Conservation (phyloP, 2,329 filamentous ascomycete species). For the Calonectria montana region DNA sequence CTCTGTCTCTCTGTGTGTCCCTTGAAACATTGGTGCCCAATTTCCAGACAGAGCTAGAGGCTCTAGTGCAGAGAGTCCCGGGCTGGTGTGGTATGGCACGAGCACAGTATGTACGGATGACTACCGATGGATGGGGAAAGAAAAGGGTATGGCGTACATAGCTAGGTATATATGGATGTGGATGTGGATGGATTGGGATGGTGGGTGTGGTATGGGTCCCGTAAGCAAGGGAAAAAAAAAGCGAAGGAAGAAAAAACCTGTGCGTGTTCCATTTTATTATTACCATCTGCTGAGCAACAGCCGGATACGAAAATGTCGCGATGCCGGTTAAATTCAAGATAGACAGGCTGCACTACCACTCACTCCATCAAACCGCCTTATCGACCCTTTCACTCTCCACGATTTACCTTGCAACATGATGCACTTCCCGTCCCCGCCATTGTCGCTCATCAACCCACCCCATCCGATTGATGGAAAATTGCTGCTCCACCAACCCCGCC, state of each 20-base stretch:
- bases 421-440: neutral
- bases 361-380: neutral
- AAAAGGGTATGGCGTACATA: neutral
- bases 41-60: neutral
- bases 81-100: neutral
- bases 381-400: neutral
- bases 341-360: neutral
- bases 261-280: neutral
- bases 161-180: neutral
- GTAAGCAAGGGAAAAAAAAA: neutral
- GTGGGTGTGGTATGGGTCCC: neutral
- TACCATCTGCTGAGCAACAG: neutral
- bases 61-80: neutral
- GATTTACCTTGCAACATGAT: too few relatives aligned
- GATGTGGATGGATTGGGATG: neutral
- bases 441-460: neutral
- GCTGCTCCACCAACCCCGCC: conserved; percentile 1
- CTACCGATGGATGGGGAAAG: neutral
- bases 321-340: neutral
- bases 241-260: neutral
- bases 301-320: conserved; percentile 2
- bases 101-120: neutral
- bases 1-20: neutral
- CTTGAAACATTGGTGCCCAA: neutral
- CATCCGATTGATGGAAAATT: conserved; percentile 13